Evolutionary conservation across 1,284 basidiomycete species (phyloP), one percentile per base, ranked within the genome.

Genomic region (Termitomyces sp.): DNA sequence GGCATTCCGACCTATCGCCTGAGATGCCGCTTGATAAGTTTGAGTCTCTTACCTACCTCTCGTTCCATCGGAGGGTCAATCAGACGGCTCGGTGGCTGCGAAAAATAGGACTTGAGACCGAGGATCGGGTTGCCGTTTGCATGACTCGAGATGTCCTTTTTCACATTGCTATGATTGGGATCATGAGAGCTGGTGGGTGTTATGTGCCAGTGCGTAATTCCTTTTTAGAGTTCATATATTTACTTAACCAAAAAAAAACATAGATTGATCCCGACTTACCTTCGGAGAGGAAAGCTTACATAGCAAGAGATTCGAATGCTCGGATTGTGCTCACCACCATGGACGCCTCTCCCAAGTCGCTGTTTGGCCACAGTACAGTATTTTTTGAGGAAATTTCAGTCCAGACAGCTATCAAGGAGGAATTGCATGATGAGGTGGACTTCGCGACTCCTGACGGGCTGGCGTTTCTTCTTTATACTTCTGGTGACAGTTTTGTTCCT

Each of bases 221-320:
- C 16, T 51, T 33, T 31, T 13, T 42, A 5, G 24, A 37, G 26
- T 8, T 55, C 40, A 52, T 53, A 19, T 14, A 41, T 37, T 16
- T 37, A 30, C 24, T 44, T 4, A 34, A 18, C 19, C 10, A 10
- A n/a, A n/a, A n/a, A n/a, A 24, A n/a, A 19, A 24, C 13, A 5
- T 38, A 80, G 75, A 79, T 81, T 51, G 79, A 81, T 56, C 73
- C 78, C 2, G 78, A 80, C 54, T 64, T 81, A 28, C 79, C 79
- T 18, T 41, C 57, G 6, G 78, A 79, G 57, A 64, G 79, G 38
- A 79, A 77, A 56, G 57, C 64, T 19, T 80, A 74, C 56, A 79
- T 81, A 48, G 73, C 70, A 5, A 60, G 63, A 53, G 75, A 81
- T 60, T 75, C 76, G 4, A 62, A 62, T 37, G 73, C 77, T 9